Base-by-base conservation (phyloP, 257 asterid species). In the Solanum tarapatanum region DNA sequence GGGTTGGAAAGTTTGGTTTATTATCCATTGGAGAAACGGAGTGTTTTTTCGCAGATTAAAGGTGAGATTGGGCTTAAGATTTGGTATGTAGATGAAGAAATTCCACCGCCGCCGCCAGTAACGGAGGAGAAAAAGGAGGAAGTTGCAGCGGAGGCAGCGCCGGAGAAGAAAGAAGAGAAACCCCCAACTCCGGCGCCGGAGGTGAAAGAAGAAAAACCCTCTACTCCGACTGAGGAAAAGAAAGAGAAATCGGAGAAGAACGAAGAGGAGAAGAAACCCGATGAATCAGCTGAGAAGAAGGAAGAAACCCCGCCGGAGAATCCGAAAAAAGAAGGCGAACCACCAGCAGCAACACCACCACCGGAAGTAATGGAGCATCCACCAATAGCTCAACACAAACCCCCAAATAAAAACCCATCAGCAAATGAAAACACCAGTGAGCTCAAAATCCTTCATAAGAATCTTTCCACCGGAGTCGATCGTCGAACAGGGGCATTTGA, bases 31-130 rank as follows among this genome's bases (percentile, higher is more conserved):
- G 99, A 95, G 92, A 96, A 96, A 77, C 89, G 99, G 13, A 96
- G 99, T 62, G 98, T 96, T 35, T 96, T 96, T 84, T 95, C 98
- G 7, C 98, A 95, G 92, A 94, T 96, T 88, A 96, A 95, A 86
- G 99, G 99, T 1, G 99, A 96, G 91, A 92, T 96, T 13, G 98
- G 98, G 24, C 87, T 96, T 74, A 96, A 94, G 86, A 87, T 94
- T 66, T 94, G 92, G 88, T 95, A 91, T 36, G 89, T 91, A 2
- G 98, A 95, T 11, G 97, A 94, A 41, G 94, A 88, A 28, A 82
- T 90, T 13, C 83, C 89, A 0, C 76, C 88, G 2, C 87, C 90
- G 2, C 62, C 87, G 1, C 86, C 88, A 8, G 24, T 7, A 2
- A 17, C 76, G 5, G 64, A 70, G 55, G 84, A 91, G 83, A 94